Percentiles rank a stretch among this genome's conserved stretches.
phyloP scores from a whole-genome alignment of 495 filamentous ascomycete genomes.

The Penicillium daleae region DNA sequence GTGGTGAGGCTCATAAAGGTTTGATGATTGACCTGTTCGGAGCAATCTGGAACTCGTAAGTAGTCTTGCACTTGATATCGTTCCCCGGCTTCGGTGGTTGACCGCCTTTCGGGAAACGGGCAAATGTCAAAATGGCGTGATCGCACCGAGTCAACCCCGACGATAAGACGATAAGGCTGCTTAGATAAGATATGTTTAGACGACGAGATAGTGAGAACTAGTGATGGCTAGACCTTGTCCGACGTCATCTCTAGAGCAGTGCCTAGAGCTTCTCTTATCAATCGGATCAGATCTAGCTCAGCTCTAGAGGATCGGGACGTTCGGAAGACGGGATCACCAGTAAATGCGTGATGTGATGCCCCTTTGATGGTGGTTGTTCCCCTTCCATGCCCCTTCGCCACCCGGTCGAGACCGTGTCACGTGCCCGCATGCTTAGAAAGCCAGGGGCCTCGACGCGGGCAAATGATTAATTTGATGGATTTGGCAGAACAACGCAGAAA shows the following conservation, averaged over 20 bases:
- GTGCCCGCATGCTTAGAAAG: slow-evolving; percentile 35
- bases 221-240: neutral
- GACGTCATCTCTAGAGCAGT: neutral
- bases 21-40: neutral
- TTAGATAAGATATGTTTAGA: neutral
- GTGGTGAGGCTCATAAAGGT: neutral
- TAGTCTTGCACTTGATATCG: no score
- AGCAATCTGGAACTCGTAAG: neutral
- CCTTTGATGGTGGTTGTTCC: neutral
- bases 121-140: slow-evolving; percentile 2
- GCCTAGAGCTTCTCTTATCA: neutral
- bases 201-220: neutral
- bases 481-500: slow-evolving; percentile 22
- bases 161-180: neutral
- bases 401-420: slow-evolving; percentile 29
- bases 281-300: neutral
- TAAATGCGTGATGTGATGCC: slow-evolving; percentile 16
- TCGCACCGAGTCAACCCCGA: neutral
- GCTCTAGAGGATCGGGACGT: neutral
- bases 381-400: neutral
- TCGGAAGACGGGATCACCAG: neutral
- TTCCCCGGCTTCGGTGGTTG: neutral
- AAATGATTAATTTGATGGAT: slow-evolving; percentile 29
- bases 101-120: neutral
- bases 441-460: slow-evolving; percentile 32